Percentiles rank a stretch among this genome's conserved stretches.
These are phyloP conservation scores for Termitomyces sp. DNA, from an alignment of 768 basidiomycete species.

Conservation along the genomic window DNA sequence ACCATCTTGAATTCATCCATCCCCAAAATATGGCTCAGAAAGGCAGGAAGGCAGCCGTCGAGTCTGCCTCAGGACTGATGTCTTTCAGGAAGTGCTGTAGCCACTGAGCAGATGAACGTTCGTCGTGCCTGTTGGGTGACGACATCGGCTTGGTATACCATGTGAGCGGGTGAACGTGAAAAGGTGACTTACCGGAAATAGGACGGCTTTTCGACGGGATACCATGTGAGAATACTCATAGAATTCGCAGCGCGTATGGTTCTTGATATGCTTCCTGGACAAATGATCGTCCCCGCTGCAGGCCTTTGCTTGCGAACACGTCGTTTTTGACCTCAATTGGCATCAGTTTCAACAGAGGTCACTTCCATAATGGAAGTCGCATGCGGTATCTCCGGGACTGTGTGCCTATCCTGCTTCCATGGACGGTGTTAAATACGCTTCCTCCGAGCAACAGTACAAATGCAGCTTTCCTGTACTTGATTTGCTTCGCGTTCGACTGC, in stretches of 20 bases:
- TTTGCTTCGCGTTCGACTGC: slow-evolving; percentile 4
- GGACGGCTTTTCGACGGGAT: not conserved
- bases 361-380: slow-evolving; percentile 9
- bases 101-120: not conserved
- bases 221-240: not conserved
- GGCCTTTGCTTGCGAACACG: not conserved
- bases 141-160: not conserved
- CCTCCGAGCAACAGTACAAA: not conserved
- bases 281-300: not conserved
- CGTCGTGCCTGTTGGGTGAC: not conserved
- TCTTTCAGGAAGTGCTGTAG: not conserved
- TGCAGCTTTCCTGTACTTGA: not conserved
- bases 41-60: not conserved
- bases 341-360: not conserved
- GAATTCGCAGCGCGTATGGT: not conserved
- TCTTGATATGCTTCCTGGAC: not conserved
- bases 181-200: not conserved
- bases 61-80: not conserved
- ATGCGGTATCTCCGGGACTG: slow-evolving; percentile 10
- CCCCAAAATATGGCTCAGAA: too few species aligned
- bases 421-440: slow-evolving; percentile 4
- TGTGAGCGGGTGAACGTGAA: not conserved
- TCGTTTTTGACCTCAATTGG: not conserved
- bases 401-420: not conserved
- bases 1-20: too few species aligned